A percentile compares a stretch with the other conserved stretches of the same genome.
Evolutionary conservation across 2,329 filamentous ascomycete genomes (phyloP).

Genomic region (Rosellinia necatrix): DNA sequence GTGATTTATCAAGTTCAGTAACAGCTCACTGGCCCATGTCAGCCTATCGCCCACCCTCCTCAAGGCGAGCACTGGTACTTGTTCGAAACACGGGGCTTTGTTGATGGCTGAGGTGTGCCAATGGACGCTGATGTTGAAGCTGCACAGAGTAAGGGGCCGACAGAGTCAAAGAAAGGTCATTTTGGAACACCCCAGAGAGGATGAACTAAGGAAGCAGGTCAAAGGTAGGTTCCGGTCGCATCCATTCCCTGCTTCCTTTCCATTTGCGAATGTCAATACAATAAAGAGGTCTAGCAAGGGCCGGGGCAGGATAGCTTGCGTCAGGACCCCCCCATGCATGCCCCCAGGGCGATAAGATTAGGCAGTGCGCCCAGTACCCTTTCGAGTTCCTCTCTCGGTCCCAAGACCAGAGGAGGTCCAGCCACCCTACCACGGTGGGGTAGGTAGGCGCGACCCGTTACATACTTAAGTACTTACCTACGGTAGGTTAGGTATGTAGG

Average conservation of each 20-base stretch:
- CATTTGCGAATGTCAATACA: constrained; percentile 28
- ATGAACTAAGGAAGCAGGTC: constrained; percentile 26
- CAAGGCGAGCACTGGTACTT: constrained; percentile 29
- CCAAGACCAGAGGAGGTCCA: too few relatives aligned
- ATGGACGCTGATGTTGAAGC: constrained; percentile 24
- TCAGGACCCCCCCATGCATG: constrained; percentile 15
- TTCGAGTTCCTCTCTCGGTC: too few relatives aligned
- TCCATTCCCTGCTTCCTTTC: constrained; percentile 24
- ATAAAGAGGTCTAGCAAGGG: constrained; percentile 29
- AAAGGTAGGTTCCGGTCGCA: constrained; percentile 37
- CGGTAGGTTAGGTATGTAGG: too few relatives aligned
- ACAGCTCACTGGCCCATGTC: constrained; percentile 34
- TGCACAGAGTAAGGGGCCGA: constrained; percentile 26
- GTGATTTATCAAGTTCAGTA: constrained; percentile 12
- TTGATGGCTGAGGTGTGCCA: constrained; percentile 21
- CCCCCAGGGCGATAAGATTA: constrained; percentile 27
- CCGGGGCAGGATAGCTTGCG: constrained; percentile 26
- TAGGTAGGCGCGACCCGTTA: constrained; percentile 1
- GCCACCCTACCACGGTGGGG: constrained; percentile 6
- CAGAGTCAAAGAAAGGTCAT: constrained; percentile 38
- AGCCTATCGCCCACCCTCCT: constrained; percentile 24
- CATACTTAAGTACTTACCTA: too few relatives aligned
- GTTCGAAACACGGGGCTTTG: constrained; percentile 36
- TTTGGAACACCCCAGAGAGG: constrained; percentile 24
- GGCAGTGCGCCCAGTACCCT: too few relatives aligned